Conservation (phyloP, 2,329 filamentous ascomycete genomes). For the Setomelanomma holmii region DNA sequence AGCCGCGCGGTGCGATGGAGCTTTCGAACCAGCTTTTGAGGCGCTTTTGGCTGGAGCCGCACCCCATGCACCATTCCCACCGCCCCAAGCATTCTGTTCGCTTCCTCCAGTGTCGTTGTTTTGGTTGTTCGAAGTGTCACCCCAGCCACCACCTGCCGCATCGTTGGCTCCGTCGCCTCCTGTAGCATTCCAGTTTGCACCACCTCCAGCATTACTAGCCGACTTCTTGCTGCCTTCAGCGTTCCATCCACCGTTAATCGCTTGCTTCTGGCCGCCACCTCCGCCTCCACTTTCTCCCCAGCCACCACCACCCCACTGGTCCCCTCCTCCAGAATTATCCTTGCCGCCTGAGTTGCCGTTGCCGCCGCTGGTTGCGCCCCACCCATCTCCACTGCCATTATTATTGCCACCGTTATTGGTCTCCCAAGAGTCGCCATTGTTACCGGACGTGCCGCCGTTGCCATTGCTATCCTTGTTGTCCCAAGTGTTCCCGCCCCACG, state of each 20-base stretch:
- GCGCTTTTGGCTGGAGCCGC: not conserved
- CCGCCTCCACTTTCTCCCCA: not conserved
- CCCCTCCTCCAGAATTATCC: not conserved
- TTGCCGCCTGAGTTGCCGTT: not conserved
- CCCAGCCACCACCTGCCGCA: not conserved
- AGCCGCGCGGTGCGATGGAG: not conserved
- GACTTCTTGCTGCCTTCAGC: not conserved
- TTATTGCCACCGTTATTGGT: not conserved
- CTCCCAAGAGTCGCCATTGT: not conserved
- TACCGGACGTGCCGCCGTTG: slow-evolving; percentile 1
- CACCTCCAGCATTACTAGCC: not conserved
- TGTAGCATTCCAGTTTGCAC: not conserved
- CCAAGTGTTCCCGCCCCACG: not conserved
- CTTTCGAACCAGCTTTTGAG: slow-evolving; percentile 3
- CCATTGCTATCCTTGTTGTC: slow-evolving; percentile 2
- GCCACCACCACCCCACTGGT: not conserved
- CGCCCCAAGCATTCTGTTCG: not conserved
- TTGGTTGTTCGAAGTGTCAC: slow-evolving; percentile 1
- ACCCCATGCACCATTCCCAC: not conserved
- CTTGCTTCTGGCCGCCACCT: not conserved
- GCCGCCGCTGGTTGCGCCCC: not conserved
- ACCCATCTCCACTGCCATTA: not conserved
- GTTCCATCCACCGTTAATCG: not conserved
- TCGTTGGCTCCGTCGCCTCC: not conserved
- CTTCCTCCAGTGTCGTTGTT: not conserved